Conservation (phyloP, 139 green algal species). For the Tetratostichococcus sp. region DNA sequence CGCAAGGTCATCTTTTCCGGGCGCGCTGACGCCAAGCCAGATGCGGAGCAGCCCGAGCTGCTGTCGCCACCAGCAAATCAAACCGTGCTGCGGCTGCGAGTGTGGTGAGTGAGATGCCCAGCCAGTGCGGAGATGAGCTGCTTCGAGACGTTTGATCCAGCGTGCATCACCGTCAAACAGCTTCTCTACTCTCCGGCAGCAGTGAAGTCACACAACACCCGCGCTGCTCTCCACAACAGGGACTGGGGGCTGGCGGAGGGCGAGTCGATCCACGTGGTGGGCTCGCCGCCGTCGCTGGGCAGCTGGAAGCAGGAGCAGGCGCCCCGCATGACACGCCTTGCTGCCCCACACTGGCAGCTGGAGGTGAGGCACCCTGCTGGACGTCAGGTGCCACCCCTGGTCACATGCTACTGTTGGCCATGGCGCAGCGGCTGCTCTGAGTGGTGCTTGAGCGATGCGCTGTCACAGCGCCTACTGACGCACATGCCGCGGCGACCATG, state of each 20-base stretch:
- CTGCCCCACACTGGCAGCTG: conserved; percentile 28
- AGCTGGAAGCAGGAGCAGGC: conserved; percentile 72
- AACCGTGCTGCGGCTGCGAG: conserved; percentile 47
- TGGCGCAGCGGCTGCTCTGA: neutral
- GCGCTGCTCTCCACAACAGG: too few species aligned
- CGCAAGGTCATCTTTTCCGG: conserved; percentile 40
- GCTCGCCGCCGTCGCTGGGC: conserved; percentile 62
- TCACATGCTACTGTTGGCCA: too few species aligned
- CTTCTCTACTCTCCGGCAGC: too few species aligned
- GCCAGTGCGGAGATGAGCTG: too few species aligned
- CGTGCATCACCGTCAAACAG: too few species aligned
- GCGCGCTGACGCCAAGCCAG: neutral
- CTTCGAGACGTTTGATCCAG: too few species aligned
- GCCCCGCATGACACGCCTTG: conserved; percentile 36
- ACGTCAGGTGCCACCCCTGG: too few species aligned
- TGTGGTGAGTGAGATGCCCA: conserved; percentile 13
- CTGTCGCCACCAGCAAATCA: neutral
- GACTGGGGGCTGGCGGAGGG: conserved; percentile 33
- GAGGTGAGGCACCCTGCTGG: conserved; percentile 29
- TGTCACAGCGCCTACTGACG: neutral
- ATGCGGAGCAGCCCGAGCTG: neutral
- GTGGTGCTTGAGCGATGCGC: neutral
- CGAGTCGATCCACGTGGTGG: conserved; percentile 58
- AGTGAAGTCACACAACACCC: too few species aligned
- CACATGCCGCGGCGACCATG: neutral